These are phyloP conservation scores for Chaetomiaceae sp. DNA, from an alignment of 2,329 filamentous ascomycete genomes.

Conservation along the genomic window DNA sequence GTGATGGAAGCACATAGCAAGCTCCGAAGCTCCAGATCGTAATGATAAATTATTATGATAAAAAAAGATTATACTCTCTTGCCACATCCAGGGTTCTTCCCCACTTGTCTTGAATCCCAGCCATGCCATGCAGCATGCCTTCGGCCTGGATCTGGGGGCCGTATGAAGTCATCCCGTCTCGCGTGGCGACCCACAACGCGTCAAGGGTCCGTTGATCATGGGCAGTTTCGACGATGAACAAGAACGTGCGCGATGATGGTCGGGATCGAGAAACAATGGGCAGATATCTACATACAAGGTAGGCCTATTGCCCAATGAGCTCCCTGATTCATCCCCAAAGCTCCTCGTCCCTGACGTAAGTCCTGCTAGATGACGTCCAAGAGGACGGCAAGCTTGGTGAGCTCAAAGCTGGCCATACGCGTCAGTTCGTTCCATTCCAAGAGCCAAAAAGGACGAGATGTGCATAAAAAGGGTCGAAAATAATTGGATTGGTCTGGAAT, in stretches of 20 bases:
- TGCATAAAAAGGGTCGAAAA: not conserved
- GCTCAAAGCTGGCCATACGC: not conserved
- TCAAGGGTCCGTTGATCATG: not conserved
- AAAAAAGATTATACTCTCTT: too few relatives aligned
- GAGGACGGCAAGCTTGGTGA: not conserved
- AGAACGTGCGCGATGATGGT: not conserved
- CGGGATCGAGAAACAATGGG: not conserved
- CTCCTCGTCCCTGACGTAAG: constrained; percentile 5
- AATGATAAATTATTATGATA: too few relatives aligned
- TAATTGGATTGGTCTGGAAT: not conserved
- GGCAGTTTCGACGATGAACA: not conserved
- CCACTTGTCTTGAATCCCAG: too few relatives aligned
- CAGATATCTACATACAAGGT: too few relatives aligned
- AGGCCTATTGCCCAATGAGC: not conserved
- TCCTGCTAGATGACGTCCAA: not conserved
- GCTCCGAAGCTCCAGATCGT: too few relatives aligned
- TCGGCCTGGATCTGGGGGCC: too few relatives aligned
- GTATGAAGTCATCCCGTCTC: constrained; percentile 8
- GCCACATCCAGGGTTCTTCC: too few relatives aligned
- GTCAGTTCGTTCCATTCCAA: not conserved
- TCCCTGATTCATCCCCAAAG: too few relatives aligned
- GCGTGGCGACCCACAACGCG: constrained; percentile 2
- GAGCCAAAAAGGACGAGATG: not conserved
- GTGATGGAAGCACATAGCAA: too few relatives aligned
- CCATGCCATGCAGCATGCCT: too few relatives aligned